Conservation (phyloP, 352 stramenopile species). For the Pelagophyceae sp. region DNA sequence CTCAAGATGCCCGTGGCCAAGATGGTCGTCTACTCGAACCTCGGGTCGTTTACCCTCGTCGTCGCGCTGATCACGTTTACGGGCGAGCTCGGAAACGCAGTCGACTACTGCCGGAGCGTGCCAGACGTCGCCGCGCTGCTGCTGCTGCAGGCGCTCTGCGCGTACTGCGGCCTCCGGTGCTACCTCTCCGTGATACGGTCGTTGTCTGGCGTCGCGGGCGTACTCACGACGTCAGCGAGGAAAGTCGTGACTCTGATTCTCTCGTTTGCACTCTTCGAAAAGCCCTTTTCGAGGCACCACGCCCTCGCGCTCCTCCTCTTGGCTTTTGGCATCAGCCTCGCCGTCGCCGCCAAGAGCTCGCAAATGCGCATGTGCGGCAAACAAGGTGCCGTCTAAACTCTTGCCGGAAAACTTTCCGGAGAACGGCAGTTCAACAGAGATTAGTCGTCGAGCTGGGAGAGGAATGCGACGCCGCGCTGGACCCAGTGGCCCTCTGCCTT, state of each 20-base stretch:
- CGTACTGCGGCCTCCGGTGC: constrained; percentile 34
- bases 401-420: too few species aligned
- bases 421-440: too few species aligned
- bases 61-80: constrained; percentile 31
- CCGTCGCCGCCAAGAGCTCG: constrained; percentile 31
- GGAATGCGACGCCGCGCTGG: constrained; percentile 76
- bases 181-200: constrained; percentile 38
- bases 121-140: constrained; percentile 28
- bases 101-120: constrained; percentile 28
- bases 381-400: too few species aligned
- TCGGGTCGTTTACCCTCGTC: constrained; percentile 34
- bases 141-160: constrained; percentile 28
- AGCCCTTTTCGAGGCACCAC: constrained; percentile 37
- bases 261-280: constrained; percentile 36
- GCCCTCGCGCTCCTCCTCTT: constrained; percentile 33
- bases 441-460: constrained; percentile 71
- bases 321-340: constrained; percentile 35
- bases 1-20: constrained; percentile 34
- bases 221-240: constrained; percentile 34
- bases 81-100: constrained; percentile 31
- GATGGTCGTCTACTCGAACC: constrained; percentile 38
- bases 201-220: constrained; percentile 33
- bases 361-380: too few species aligned
- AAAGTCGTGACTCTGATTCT: constrained; percentile 38
- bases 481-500: constrained; percentile 82